phyloP scores from a whole-genome alignment of 169 alveolate genomes.

The Eimeria mitis region DNA sequence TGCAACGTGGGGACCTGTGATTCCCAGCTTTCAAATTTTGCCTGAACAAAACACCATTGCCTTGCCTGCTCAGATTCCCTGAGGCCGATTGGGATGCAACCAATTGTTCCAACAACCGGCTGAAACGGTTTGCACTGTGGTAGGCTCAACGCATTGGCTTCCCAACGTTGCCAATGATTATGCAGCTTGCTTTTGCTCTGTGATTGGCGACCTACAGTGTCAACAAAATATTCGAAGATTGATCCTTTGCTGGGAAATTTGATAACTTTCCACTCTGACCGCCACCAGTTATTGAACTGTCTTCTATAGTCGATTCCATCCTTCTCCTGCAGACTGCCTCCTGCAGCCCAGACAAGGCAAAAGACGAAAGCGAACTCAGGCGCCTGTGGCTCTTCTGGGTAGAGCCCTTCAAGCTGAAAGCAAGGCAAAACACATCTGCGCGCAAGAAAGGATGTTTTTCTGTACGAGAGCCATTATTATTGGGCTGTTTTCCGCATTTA shows the following conservation, averaged over 20 bases:
- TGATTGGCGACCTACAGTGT: constrained; percentile 85
- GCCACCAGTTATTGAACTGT: constrained; percentile 97
- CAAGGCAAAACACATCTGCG: background rate
- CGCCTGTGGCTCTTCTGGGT: constrained; percentile 87
- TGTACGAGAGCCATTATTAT: background rate
- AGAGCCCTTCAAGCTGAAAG: constrained; percentile 86
- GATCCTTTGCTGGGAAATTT: constrained; percentile 98
- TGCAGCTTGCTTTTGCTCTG: background rate
- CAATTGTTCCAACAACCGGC: background rate
- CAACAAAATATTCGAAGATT: constrained; percentile 97
- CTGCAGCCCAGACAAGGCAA: constrained; percentile 97
- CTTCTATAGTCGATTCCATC: constrained; percentile 96
- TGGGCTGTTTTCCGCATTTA: background rate
- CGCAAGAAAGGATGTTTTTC: background rate
- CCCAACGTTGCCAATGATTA: background rate
- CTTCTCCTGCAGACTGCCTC: constrained; percentile 96
- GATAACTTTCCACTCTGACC: constrained; percentile 96
- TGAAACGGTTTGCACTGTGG: background rate
- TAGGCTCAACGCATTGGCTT: background rate
- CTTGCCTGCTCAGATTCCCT: background rate
- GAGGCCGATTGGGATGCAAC: background rate
- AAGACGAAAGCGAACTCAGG: constrained; percentile 96
- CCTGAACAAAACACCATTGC: constrained; percentile 18
- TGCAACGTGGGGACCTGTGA: constrained; percentile 76
- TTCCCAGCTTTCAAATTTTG: constrained; percentile 93